Evolutionary conservation across 1,139 yeast species (phyloP), one percentile per base, ranked within the genome.

Genomic region (Suhomyces yuchorum): DNA sequence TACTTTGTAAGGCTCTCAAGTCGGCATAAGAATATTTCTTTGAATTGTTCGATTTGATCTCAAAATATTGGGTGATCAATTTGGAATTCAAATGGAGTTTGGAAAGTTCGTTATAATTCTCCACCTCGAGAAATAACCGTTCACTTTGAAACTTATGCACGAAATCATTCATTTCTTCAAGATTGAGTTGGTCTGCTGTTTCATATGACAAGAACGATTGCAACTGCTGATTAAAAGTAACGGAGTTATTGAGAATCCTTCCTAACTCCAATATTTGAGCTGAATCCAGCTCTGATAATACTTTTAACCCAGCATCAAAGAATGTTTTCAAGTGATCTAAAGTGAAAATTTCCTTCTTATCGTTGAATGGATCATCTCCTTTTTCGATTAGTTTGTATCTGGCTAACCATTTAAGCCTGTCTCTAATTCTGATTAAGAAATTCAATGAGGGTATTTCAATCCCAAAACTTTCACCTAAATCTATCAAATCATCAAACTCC

Each of bases 391-490:
- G 55, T 4, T 66, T 61, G 41, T 63, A 76, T 7, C 61, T 62
- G 8, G 69, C 64, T 4, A 74, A 49, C 91, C 92, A 85, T 37
- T 63, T 65, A 42, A 76, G 56, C 46, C 82, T 70, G 41, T 73
- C 73, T 39, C 81, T 67, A 18, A 84, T 63, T 48, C 81, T 68
- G 14, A 73, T 77, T 38, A 87, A 61, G 43, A 78, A 70, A 12
- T 63, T 65, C 33, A 82, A 67, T 1, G 85, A 77, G 2, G 82
- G 78, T 18, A 86, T 63, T 8, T 71, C 73, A 32, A 86, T 63
- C 3, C 87, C 87, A 58, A 85, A 78, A 12, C 83, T 75, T 51
- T 74, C 75, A 2, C 92, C 92, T 30, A 81, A 62, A 42, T 66
- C 73, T 23, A 77, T 75, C 52, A 79, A 62, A 42, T 77, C 80